Percentiles rank a stretch among this genome's conserved stretches.
These are phyloP conservation scores for Sporothrix brunneoviolacea DNA, from an alignment of 2,329 filamentous ascomycete genomes.

Conservation along the genomic window DNA sequence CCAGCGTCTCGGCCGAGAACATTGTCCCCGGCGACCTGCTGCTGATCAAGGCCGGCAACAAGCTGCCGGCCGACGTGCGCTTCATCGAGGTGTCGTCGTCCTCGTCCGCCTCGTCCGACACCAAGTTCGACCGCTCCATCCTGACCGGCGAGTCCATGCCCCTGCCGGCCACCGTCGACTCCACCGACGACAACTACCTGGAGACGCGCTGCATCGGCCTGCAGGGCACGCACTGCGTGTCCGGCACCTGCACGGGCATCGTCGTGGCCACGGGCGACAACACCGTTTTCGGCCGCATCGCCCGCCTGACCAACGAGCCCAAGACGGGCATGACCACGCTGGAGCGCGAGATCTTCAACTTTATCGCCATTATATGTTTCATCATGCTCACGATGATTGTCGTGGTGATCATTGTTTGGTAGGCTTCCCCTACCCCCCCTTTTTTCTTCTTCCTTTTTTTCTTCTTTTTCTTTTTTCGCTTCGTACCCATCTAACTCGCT, in stretches of 20 bases:
- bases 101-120: conserved; percentile 41
- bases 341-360: conserved; percentile 66
- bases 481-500: conserved; percentile 28
- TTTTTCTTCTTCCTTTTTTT: conserved; percentile 22
- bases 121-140: conserved; percentile 66
- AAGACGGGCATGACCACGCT: conserved; percentile 62
- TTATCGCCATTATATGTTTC: conserved; percentile 62
- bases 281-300: conserved; percentile 71
- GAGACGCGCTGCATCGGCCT: conserved; percentile 71
- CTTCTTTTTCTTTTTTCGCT: conserved; percentile 32
- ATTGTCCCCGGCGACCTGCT: conserved; percentile 68
- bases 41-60: conserved; percentile 63
- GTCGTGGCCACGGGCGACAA: conserved; percentile 66
- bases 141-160: conserved; percentile 65
- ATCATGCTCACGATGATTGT: conserved; percentile 62
- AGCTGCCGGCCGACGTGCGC: conserved; percentile 66
- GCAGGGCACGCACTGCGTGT: conserved; percentile 72
- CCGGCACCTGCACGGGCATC: conserved; percentile 58
- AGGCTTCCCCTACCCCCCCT: conserved; percentile 19
- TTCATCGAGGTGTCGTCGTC: conserved; percentile 54
- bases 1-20: conserved; percentile 39
- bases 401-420: conserved; percentile 61
- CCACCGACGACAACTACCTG: conserved; percentile 65
- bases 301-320: conserved; percentile 62
- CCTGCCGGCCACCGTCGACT: conserved; percentile 56